Evolutionary conservation across 192 early-diverging fungal species (phyloP).

Genomic region (Coemansia sp.): DNA sequence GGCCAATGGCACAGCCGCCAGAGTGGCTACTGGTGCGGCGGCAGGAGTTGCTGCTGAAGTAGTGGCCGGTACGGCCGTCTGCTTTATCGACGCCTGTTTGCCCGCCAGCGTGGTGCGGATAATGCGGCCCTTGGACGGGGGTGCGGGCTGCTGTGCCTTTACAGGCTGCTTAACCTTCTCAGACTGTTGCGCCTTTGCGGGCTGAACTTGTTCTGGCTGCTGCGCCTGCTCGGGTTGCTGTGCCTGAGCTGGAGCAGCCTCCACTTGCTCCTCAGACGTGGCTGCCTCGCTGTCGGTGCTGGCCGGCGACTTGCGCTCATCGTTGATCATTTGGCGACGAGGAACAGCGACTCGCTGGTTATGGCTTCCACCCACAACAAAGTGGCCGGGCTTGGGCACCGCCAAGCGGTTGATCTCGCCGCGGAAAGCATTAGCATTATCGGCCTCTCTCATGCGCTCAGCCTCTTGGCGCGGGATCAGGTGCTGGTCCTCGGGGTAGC

Average conservation of each 20-base stretch:
- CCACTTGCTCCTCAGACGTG: neutral
- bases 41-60: neutral
- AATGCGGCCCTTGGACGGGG: neutral
- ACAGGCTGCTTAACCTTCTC: neutral
- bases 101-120: conserved; percentile 6
- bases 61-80: neutral
- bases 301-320: neutral
- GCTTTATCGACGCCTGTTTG: conserved; percentile 17
- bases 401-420: conserved; percentile 29
- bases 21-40: neutral
- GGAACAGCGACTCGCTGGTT: conserved; percentile 17
- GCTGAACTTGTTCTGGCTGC: neutral
- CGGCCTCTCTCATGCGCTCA: conserved; percentile 23
- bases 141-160: neutral
- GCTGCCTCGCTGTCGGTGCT: neutral
- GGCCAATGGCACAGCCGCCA: neutral
- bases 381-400: conserved; percentile 19
- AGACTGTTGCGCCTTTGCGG: neutral
- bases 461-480: conserved; percentile 33
- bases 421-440: conserved; percentile 20
- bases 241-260: neutral
- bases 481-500: conserved; percentile 29
- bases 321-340: neutral
- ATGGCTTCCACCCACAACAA: conserved; percentile 24
- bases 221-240: conserved; percentile 12